phyloP scores from a whole-genome alignment of 352 stramenopile genomes.

The Phytophthora capsici region DNA sequence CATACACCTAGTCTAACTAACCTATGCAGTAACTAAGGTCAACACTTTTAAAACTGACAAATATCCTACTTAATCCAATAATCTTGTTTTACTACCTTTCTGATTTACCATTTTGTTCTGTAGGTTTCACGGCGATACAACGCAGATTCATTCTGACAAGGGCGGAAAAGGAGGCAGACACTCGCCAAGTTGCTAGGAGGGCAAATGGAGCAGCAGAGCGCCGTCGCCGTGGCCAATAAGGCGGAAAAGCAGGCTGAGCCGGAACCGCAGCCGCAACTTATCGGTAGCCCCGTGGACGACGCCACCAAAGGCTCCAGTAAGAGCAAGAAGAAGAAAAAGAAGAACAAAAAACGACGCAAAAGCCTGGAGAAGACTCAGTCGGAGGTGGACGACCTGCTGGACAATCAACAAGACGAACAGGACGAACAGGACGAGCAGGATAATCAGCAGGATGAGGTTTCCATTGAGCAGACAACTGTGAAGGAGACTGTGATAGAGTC shows the following conservation, averaged over 20 bases:
- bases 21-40: background rate
- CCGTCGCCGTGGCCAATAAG: slow-evolving; percentile 11
- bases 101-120: slow-evolving; percentile 8
- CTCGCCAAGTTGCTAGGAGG: slow-evolving; percentile 9
- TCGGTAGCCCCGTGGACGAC: slow-evolving; percentile 8
- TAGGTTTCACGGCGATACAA: slow-evolving; percentile 5
- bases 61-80: background rate
- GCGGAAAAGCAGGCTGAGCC: slow-evolving; percentile 14
- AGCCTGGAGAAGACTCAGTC: slow-evolving; percentile 32
- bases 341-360: slow-evolving; percentile 39
- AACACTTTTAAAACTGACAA: no score
- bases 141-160: slow-evolving; percentile 1
- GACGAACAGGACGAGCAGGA: slow-evolving; percentile 14
- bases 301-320: slow-evolving; percentile 17
- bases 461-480: slow-evolving; percentile 5
- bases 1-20: background rate
- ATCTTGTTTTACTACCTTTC: background rate
- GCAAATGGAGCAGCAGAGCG: slow-evolving; percentile 14
- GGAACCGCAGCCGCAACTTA: slow-evolving; percentile 26
- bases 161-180: slow-evolving; percentile 10
- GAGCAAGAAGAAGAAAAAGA: slow-evolving; percentile 44
- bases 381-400: slow-evolving; percentile 16
- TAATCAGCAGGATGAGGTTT: slow-evolving; percentile 4
- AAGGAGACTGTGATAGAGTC: background rate
- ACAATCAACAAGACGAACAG: slow-evolving; percentile 14